Base-by-base conservation (phyloP, 2,329 filamentous ascomycete species). In the Aureobasidium sp. region DNA sequence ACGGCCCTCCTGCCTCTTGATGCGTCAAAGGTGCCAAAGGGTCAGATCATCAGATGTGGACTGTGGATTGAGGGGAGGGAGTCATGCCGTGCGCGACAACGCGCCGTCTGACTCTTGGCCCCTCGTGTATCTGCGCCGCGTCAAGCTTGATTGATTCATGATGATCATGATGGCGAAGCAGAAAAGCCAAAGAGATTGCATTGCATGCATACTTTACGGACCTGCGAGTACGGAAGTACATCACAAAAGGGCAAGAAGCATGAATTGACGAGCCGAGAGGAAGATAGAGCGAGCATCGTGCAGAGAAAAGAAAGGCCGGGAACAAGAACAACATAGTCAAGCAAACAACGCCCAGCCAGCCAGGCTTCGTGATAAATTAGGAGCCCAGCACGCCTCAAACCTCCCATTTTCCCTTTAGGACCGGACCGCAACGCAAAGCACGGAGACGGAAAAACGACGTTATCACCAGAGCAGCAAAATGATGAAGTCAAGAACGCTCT, bases 91-190 rank as follows among this genome's bases (percentile, higher is more conserved):
- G 39, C 55, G 55, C 42, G 42, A 39, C 52, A 42, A 55, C 52
- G 52, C 52, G 52, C 52, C 52, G 23, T 55, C 52, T 42, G 52
- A 47, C 42, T 58, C 55, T 58, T 58, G 55, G 55, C 55, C 42
- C 52, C 34, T 48, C 42, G 55, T 58, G 55, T 58, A 48, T 47
- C 55, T 42, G 42, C 20, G 41, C 42, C 42, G 55, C 42, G 39
- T 37, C 29, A 26, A 58, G 51, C 37, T 41, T 46, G 39, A 36
- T 42, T 29, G 23, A 56, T 46, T 58, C 32, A 48, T 46, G n/a
- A 58, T 46, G 26, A 41, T 53, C 50, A 27, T 42, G 23, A 56
- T 37, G 23, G 26, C 39, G 29, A 46, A 46, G 39, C 17, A 37
- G 3, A 37, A 39, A 58, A 48, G 55, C 42, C 23, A 58, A 48